Percentiles rank a stretch among this genome's conserved stretches.
Conservation (phyloP, 2,329 filamentous ascomycete species). For the Massarina eburnea region DNA sequence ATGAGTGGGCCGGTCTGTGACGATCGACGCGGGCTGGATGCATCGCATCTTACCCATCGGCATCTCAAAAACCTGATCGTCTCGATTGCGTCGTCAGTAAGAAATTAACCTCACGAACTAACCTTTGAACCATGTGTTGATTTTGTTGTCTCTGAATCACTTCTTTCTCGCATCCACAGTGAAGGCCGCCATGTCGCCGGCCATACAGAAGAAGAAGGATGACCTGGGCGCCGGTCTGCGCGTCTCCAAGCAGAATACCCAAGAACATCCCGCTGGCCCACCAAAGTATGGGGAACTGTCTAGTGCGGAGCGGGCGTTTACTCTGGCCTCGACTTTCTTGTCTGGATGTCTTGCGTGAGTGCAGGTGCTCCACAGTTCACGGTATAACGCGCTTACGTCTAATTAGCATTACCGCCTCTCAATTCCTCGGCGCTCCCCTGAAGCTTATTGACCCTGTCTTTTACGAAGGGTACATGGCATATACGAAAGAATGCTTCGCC, state of each 20-base stretch:
- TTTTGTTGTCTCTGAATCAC: neutral
- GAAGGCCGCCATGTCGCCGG: slow-evolving; percentile 13
- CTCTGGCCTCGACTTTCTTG: slow-evolving; percentile 53
- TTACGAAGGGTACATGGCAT: slow-evolving; percentile 84
- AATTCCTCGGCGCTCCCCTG: slow-evolving; percentile 73
- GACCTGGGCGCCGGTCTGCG: slow-evolving; percentile 48
- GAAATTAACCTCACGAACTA: neutral
- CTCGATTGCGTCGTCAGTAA: neutral
- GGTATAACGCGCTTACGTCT: slow-evolving; percentile 13
- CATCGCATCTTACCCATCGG: slow-evolving; percentile 13
- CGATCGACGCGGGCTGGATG: slow-evolving; percentile 19
- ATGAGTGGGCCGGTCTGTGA: slow-evolving; percentile 19
- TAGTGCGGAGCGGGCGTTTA: slow-evolving; percentile 54
- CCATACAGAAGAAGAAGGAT: slow-evolving; percentile 34
- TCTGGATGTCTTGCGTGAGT: slow-evolving; percentile 52
- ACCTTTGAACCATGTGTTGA: neutral
- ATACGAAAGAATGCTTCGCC: slow-evolving; percentile 83
- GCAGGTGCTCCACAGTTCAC: neutral
- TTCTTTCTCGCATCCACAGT: neutral
- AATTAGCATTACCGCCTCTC: slow-evolving; percentile 61
- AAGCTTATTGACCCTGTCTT: slow-evolving; percentile 75
- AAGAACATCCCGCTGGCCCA: slow-evolving; percentile 47
- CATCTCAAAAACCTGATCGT: slow-evolving; percentile 2
- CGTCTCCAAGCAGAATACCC: slow-evolving; percentile 46
- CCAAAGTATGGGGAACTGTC: slow-evolving; percentile 50